Conservation (phyloP, 495 filamentous ascomycete genomes). For the Talaromyces stipitatus region DNA sequence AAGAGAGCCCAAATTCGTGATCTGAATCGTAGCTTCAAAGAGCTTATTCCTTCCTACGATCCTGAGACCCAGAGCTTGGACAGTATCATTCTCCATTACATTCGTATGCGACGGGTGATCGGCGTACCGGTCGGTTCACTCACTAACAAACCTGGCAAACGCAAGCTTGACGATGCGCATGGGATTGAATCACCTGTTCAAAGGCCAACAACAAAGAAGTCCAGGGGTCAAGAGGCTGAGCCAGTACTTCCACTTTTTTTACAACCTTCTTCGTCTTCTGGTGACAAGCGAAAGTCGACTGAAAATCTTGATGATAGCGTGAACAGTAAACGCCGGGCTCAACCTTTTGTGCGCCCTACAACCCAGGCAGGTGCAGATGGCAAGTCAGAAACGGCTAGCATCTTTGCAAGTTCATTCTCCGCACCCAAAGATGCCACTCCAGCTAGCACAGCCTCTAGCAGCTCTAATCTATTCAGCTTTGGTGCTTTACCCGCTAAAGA, state of each 20-base stretch:
- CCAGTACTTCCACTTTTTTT: not conserved
- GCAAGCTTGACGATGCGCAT: slow-evolving; percentile 1
- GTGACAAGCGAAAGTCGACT: slow-evolving; percentile 3
- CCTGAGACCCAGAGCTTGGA: slow-evolving; percentile 25
- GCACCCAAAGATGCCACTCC: slow-evolving; percentile 2
- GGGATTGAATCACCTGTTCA: not conserved
- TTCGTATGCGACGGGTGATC: slow-evolving; percentile 26
- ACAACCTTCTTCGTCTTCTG: not conserved
- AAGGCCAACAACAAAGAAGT: slow-evolving; percentile 12
- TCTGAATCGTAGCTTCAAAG: slow-evolving; percentile 27
- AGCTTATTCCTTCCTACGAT: slow-evolving; percentile 18
- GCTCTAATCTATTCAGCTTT: slow-evolving; percentile 13
- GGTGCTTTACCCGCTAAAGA: slow-evolving; percentile 16
- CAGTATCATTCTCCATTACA: slow-evolving; percentile 24
- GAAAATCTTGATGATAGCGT: slow-evolving; percentile 1
- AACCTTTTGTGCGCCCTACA: not conserved
- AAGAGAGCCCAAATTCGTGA: slow-evolving; percentile 12
- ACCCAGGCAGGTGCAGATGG: slow-evolving; percentile 3
- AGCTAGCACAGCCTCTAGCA: slow-evolving; percentile 10
- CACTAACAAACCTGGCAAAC: not conserved
- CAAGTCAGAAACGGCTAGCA: slow-evolving; percentile 26
- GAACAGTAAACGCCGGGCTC: not conserved
- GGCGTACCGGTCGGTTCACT: slow-evolving; percentile 20
- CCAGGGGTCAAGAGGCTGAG: slow-evolving; percentile 6
- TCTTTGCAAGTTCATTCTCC: slow-evolving; percentile 38